Percentiles rank a stretch among this genome's conserved stretches.
These are phyloP conservation scores for Drechmeria coniospora DNA, from an alignment of 2,329 filamentous ascomycete species.

Conservation along the genomic window DNA sequence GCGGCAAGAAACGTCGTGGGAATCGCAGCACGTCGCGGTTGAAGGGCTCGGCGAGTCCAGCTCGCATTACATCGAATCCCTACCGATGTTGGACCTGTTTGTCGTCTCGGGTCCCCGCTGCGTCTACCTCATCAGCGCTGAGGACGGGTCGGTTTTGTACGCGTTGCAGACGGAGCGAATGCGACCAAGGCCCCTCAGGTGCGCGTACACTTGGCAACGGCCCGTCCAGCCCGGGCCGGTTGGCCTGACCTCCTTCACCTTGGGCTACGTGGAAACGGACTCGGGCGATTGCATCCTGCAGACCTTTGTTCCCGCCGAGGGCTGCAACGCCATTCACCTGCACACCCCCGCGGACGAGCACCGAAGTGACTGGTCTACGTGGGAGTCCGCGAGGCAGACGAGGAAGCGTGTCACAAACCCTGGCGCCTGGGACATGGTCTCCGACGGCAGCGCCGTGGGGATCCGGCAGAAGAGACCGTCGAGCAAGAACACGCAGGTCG, in stretches of 20 bases:
- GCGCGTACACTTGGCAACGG: conserved; percentile 32
- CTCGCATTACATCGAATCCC: conserved; percentile 38
- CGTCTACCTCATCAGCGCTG: conserved; percentile 40
- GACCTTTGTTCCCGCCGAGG: conserved; percentile 39
- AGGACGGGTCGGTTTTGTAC: conserved; percentile 34
- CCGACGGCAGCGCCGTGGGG: conserved; percentile 46
- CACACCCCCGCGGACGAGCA: conserved; percentile 21
- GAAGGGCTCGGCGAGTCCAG: conserved; percentile 30
- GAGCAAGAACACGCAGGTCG: conserved; percentile 5
- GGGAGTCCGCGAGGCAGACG: conserved; percentile 34
- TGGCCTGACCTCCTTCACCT: conserved; percentile 45
- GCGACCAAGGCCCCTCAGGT: conserved; percentile 42
- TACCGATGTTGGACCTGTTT: conserved; percentile 43
- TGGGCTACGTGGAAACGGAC: conserved; percentile 46
- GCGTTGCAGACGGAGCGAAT: conserved; percentile 45
- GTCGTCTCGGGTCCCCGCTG: conserved; percentile 41
- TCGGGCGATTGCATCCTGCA: conserved; percentile 50
- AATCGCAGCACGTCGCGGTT: conserved; percentile 26
- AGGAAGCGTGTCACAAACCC: conserved; percentile 42
- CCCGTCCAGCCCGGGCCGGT: conserved; percentile 35
- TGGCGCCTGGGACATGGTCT: conserved; percentile 48
- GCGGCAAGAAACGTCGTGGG: conserved; percentile 29
- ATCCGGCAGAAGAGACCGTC: conserved; percentile 31
- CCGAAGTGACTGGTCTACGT: conserved; percentile 30
- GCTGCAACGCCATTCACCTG: conserved; percentile 42